Base-by-base conservation (phyloP, 768 basidiomycete genomes). In the Boletus sp. region DNA sequence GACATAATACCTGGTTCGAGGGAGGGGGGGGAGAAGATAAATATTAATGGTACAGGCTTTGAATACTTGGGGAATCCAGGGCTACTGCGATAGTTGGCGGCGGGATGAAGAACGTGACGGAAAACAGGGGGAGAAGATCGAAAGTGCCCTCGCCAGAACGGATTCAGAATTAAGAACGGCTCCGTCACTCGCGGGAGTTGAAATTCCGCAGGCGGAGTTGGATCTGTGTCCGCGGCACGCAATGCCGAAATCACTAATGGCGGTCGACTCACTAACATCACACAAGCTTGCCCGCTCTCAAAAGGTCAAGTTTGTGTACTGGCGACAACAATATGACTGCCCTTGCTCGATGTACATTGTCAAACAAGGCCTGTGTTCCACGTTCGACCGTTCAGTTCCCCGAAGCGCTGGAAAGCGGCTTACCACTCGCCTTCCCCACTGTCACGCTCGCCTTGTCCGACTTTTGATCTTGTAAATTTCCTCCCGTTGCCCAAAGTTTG, bases 401-500 rank as follows among this genome's bases (percentile, higher is more conserved):
- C 21, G 37, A 32, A 37, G 27, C 21, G n/a, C 41, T 43, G 35
- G 15, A 47, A 51, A 33, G 25, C 51, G 39, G 44, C 62, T 64
- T n/a, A 61, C 58, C 53, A 23, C 15, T 23, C 32, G 8, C 40
- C 10, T 30, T 37, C 37, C 48, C 15, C 11, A 48, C 8, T 27
- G 21, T n/a, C 19, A 21, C 7, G 25, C 25, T 25, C 55, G 60
- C 46, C 58, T 55, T 62, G 64, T 71, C 62, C 57, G 56, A 45
- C 43, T 53, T 61, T 94, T 94, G 47, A 84, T 76, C 67, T 76
- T 80, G 66, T 94, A 83, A 37, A 91, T 87, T 71, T 88, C 85
- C 72, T 96, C 92, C 50, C 93, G 80, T 68, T 87, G 82, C 21
- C 94, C 96, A 74, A 97, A 97, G 56, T 87, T 82, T 17, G 91